phyloP scores from a whole-genome alignment of 2,329 filamentous ascomycete genomes.

The Rugonectria rugulosa region DNA sequence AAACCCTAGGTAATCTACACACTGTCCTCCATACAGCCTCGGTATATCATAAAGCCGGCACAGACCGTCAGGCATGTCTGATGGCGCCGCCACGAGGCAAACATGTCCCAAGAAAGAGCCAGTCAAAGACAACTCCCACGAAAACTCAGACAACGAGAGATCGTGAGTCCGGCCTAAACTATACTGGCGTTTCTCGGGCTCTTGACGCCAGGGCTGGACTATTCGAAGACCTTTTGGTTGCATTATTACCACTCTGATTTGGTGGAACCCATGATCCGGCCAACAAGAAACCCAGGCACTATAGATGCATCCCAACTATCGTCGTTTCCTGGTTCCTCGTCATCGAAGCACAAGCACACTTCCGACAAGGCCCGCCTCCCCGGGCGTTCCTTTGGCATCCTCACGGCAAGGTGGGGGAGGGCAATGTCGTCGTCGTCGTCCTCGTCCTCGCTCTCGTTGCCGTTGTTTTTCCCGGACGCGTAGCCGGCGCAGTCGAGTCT shows the following conservation, averaged over 20 bases:
- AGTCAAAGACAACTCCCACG: background rate
- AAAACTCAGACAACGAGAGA: background rate
- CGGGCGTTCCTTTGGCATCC: conserved; percentile 14
- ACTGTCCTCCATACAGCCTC: no score
- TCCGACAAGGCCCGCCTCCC: background rate
- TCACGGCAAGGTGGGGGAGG: conserved; percentile 11
- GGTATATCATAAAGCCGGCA: background rate
- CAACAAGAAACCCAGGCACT: conserved; percentile 1
- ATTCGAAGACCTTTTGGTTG: conserved; percentile 9
- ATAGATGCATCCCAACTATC: background rate
- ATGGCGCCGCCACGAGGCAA: conserved; percentile 26
- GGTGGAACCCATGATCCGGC: conserved; percentile 12
- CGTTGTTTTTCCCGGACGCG: conserved; percentile 15
- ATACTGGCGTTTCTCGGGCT: conserved; percentile 6
- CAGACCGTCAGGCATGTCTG: background rate
- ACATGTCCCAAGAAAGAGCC: background rate
- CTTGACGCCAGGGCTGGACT: conserved; percentile 6
- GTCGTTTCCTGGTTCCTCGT: background rate
- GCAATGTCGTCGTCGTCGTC: background rate
- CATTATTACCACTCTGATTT: conserved; percentile 9
- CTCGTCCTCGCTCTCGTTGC: no score
- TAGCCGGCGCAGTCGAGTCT: conserved; percentile 14
- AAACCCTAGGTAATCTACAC: no score
- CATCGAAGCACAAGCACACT: background rate
- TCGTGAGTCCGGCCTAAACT: conserved; percentile 4